Base-by-base conservation (phyloP, 2,329 filamentous ascomycete species). In the Chaetomium olivaceum region DNA sequence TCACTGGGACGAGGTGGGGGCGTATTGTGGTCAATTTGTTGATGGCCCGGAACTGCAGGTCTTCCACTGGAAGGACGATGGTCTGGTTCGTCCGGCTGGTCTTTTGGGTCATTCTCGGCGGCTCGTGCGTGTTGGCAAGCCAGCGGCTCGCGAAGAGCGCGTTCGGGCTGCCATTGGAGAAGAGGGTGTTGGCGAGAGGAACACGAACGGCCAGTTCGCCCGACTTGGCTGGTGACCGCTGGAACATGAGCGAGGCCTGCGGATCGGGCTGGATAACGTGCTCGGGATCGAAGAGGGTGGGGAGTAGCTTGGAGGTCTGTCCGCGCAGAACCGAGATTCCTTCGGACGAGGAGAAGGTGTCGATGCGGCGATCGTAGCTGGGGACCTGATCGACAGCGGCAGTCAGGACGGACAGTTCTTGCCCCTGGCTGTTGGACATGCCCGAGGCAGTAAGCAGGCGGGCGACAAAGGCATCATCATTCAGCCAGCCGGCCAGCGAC, bases 101-200 rank as follows among this genome's bases (percentile, higher is more conserved):
- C 5, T 80, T 81, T 39, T 80, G 76, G 0, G 68, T 46, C 11
- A 78, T 71, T 6, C 58, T 70, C 4, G 73, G 64, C 1, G 56
- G 58, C 23, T 73, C 73, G 27, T 61, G 65, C 6, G 58, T 27
- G 4, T 58, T 36, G 21, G 59, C 51, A 12, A 48, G 51, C 82
- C 81, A 84, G 63, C 70, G 75, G 64, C 76, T 80, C 1, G 79
- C 77, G 31, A 84, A 73, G 8, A 91, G 76, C 1, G 87, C 90
- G 2, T 88, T 88, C 1, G 80, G 79, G 29, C 80, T 81, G 55
- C 87, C 89, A 67, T 89, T 94, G 48, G 88, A 85, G 73, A 95
- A 95, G 7, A 92, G 79, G 0, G 92, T 96, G 72, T 92, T 91
- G 50, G 91, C 89, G 29, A 95, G 79, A 1, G 91, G 91, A 1